Percentiles rank a stretch among this genome's conserved stretches.
phyloP scores from a whole-genome alignment of 176 grass and related monocot genomes.

The Aegilops bicornis region DNA sequence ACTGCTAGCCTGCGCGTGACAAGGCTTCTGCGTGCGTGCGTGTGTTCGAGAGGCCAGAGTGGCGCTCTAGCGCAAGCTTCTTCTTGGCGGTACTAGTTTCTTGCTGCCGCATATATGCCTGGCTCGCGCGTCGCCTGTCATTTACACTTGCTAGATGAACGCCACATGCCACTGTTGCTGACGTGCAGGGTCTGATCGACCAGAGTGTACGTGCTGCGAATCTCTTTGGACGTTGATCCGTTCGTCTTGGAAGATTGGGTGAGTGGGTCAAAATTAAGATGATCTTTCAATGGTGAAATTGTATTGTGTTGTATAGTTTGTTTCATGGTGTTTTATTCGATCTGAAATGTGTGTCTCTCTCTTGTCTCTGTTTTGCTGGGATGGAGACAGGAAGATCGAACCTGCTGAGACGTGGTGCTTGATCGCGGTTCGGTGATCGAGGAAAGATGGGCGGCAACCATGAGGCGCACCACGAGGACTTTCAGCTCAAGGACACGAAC shows the following conservation, averaged over 20 bases:
- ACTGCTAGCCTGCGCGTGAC: not conserved
- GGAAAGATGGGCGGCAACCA: not conserved
- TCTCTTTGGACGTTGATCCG: not conserved
- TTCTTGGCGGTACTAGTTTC: not conserved
- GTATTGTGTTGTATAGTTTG: not conserved
- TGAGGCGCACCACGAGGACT: slow-evolving; percentile 74
- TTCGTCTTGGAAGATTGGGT: not conserved
- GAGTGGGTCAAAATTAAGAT: not conserved
- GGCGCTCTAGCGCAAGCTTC: not conserved
- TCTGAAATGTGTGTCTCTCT: not conserved
- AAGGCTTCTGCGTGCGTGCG: slow-evolving; percentile 3
- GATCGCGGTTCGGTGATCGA: not conserved
- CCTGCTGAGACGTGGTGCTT: not conserved
- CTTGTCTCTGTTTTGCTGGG: not conserved
- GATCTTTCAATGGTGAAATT: not conserved
- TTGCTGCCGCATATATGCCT: not conserved
- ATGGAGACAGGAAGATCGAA: not conserved
- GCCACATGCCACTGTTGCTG: not conserved
- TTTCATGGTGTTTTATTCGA: not conserved
- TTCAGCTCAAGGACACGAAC: slow-evolving; percentile 86
- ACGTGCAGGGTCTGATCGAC: too few species aligned
- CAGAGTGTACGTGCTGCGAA: not conserved
- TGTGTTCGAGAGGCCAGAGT: not conserved
- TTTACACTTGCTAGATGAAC: not conserved
- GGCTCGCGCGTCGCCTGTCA: too few species aligned